Base-by-base conservation (phyloP, 1,139 yeast species). In the Magnusiomyces suaveolens region DNA sequence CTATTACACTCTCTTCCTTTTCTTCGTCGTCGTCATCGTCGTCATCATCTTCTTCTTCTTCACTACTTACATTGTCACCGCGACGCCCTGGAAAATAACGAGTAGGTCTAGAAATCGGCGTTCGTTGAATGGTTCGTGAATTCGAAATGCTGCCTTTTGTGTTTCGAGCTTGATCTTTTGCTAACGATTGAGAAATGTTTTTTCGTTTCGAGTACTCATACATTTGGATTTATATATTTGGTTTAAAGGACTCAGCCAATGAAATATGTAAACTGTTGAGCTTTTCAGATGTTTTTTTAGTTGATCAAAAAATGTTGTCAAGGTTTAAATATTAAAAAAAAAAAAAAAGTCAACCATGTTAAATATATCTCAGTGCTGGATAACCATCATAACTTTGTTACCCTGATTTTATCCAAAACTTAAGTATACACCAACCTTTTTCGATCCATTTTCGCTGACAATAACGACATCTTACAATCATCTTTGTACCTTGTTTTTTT, bases 41-140 rank as follows among this genome's bases (percentile, higher is more conserved):
- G 21, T 55, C 56, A 46, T 49, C 53, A 29, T 54, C 59, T 2
- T 55, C 60, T 39, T 53, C 57, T 26, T 46, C 51, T 1, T 44
- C 51, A 38, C 50, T 52, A 51, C 46, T 53, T 39, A 38, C 56
- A 51, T n/a, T 53, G 29, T 18, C 53, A 48, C 38, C 57, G 1
- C 60, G 61, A 54, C 57, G 57, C 3, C 66, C 66, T 0, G 66
- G 62, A 54, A 64, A 64, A 52, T 64, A 59, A 33, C 66, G 54
- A 16, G 51, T 57, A 10, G 14, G 47, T 23, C 24, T 44, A n/a
- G 43, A 18, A 10, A 38, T 4, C 8, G 43, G 18, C 43, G 18
- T 18, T 38, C 43, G 43, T 12, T 29, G 6, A 12, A 29, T 12
- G 12, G 6, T 29, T 38, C 18, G 10, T 16, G 43, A 10, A 18